phyloP scores from a whole-genome alignment of 768 basidiomycete species.

The Tephrocybe sp. region DNA sequence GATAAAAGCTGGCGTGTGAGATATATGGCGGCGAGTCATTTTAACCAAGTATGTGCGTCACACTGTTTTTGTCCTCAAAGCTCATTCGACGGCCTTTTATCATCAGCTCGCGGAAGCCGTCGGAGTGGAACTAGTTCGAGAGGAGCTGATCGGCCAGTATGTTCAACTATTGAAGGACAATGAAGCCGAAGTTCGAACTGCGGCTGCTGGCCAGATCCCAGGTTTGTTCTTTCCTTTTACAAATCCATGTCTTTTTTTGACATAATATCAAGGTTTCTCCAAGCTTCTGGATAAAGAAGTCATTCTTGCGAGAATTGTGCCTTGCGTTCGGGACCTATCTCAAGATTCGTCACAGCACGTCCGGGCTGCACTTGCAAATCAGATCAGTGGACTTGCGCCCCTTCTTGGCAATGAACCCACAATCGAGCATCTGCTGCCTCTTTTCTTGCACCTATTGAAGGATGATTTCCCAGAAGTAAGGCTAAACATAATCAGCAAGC shows the following conservation, averaged over 20 bases:
- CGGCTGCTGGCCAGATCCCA: constrained; percentile 94
- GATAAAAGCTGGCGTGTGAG: constrained; percentile 99
- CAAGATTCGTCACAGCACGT: constrained; percentile 97
- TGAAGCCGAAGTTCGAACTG: constrained; percentile 97
- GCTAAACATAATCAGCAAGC: constrained; percentile 96
- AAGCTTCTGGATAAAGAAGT: constrained; percentile 92
- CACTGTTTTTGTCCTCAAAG: background rate
- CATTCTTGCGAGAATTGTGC: constrained; percentile 89
- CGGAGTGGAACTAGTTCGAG: constrained; percentile 85
- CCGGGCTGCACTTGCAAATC: constrained; percentile 91
- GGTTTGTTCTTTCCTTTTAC: constrained; percentile 47
- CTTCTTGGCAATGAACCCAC: constrained; percentile 91
- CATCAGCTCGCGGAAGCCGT: constrained; percentile 85
- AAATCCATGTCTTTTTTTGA: constrained; percentile 2
- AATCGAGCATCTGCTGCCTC: constrained; percentile 92
- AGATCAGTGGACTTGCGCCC: constrained; percentile 95
- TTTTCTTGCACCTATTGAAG: constrained; percentile 95
- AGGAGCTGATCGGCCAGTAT: constrained; percentile 91
- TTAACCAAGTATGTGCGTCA: constrained; percentile 74
- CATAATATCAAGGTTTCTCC: constrained; percentile 72
- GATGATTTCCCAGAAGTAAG: constrained; percentile 99
- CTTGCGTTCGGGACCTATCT: constrained; percentile 92
- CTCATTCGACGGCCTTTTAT: background rate
- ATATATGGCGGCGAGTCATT: constrained; percentile 98
- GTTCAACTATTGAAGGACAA: constrained; percentile 96